Conservation (phyloP, 116 monocot genomes). For the Thalassia testudinum region DNA sequence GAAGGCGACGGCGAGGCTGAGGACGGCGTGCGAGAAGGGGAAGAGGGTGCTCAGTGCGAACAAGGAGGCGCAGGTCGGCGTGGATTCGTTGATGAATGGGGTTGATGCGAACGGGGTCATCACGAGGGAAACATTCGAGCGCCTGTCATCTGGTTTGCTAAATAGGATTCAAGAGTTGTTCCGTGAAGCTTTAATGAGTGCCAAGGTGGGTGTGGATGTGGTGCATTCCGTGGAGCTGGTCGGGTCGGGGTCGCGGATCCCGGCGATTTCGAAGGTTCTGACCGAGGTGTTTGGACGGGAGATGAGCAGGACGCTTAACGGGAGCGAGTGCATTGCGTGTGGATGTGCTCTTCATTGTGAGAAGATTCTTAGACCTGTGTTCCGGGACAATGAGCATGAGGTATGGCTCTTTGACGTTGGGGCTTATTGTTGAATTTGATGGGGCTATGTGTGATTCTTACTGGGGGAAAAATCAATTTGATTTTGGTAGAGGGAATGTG, state of each 20-base stretch:
- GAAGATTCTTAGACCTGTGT: too few species aligned
- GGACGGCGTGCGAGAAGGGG: slow-evolving; percentile 72
- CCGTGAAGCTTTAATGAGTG: slow-evolving; percentile 36
- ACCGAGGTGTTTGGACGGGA: slow-evolving; percentile 51
- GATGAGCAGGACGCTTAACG: slow-evolving; percentile 57
- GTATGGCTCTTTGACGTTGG: too few species aligned
- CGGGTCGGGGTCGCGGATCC: slow-evolving; percentile 82
- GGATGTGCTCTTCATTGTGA: slow-evolving; percentile 88
- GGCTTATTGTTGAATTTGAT: too few species aligned
- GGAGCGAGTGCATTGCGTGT: too few species aligned
- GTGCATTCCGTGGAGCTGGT: slow-evolving; percentile 71
- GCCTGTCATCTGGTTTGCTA: slow-evolving; percentile 32
- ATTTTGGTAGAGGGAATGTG: too few species aligned
- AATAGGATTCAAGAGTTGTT: slow-evolving; percentile 47
- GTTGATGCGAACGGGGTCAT: slow-evolving; percentile 79
- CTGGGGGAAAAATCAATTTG: too few species aligned
- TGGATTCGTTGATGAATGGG: slow-evolving; percentile 91
- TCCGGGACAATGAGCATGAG: too few species aligned
- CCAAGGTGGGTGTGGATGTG: slow-evolving; percentile 24
- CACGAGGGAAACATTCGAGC: slow-evolving; percentile 81
- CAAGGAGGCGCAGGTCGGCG: slow-evolving; percentile 48
- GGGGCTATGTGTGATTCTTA: too few species aligned
- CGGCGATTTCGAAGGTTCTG: slow-evolving; percentile 41
- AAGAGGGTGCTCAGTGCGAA: slow-evolving; percentile 91
- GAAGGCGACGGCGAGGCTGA: slow-evolving; percentile 43